These are phyloP conservation scores for Schizothecium vesticola DNA, from an alignment of 495 filamentous ascomycete species.

Conservation along the genomic window DNA sequence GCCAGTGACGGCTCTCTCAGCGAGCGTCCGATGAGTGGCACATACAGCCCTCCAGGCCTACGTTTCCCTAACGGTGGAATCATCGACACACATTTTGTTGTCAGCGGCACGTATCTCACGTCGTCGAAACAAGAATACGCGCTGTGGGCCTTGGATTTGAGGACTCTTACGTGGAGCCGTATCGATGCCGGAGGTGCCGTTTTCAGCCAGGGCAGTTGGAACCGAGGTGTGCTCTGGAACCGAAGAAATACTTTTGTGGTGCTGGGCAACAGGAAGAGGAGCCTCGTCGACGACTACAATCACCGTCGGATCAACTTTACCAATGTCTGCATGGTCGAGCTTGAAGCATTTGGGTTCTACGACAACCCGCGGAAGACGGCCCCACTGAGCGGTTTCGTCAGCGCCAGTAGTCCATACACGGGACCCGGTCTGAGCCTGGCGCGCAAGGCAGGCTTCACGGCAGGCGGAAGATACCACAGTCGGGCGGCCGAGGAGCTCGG, in stretches of 20 bases:
- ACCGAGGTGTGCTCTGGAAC: conserved; percentile 87
- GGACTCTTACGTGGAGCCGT: conserved; percentile 82
- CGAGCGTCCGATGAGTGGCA: conserved; percentile 84
- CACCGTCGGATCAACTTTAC: conserved; percentile 96
- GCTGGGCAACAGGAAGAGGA: conserved; percentile 84
- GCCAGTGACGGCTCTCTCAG: conserved; percentile 75
- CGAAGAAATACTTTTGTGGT: conserved; percentile 92
- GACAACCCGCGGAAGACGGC: conserved; percentile 79
- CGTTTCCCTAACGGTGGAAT: conserved; percentile 94
- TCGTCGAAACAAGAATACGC: conserved; percentile 98
- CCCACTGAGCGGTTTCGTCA: conserved; percentile 73
- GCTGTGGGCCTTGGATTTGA: conserved; percentile 88
- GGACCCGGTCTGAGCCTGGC: conserved; percentile 49
- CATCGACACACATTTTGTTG: conserved; percentile 90
- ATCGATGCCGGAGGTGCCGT: conserved; percentile 94
- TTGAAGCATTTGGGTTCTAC: conserved; percentile 94
- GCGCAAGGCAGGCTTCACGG: conserved; percentile 57
- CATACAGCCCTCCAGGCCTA: conserved; percentile 81
- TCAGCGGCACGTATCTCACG: conserved; percentile 93
- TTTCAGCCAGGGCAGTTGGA: conserved; percentile 96
- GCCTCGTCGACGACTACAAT: conserved; percentile 96
- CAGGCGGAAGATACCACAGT: conserved; percentile 61
- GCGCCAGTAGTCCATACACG: conserved; percentile 64
- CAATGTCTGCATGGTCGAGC: conserved; percentile 90
- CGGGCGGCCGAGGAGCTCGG: conserved; percentile 78